Evolutionary conservation across 495 filamentous ascomycete genomes (phyloP).

Genomic region (Penicillium antarcticum): DNA sequence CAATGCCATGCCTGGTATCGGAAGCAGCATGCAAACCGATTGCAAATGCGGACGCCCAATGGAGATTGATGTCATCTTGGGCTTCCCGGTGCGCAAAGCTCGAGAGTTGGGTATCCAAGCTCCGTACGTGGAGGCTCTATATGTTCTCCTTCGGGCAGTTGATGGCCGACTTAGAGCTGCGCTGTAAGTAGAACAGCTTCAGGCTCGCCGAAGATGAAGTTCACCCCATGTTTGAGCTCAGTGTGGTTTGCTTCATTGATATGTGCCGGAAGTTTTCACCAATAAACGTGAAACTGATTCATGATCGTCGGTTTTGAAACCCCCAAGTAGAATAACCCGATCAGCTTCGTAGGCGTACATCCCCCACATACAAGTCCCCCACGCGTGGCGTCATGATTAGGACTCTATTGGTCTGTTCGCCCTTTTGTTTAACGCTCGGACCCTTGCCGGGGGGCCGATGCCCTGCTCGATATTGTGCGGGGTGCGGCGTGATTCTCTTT

Average conservation of each 20-base stretch:
- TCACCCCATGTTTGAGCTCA: too few species aligned
- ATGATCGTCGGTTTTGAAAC: too few species aligned
- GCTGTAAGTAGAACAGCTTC: not conserved
- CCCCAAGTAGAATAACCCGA: too few species aligned
- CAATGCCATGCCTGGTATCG: slow-evolving; percentile 36
- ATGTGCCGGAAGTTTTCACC: not conserved
- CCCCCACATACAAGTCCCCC: too few species aligned
- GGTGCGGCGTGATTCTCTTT: too few species aligned
- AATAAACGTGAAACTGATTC: not conserved
- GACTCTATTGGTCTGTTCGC: too few species aligned
- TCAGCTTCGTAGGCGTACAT: too few species aligned
- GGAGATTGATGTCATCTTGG: slow-evolving; percentile 57
- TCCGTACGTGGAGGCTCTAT: slow-evolving; percentile 47
- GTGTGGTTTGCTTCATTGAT: too few species aligned
- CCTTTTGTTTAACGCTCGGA: too few species aligned
- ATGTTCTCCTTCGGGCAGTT: slow-evolving; percentile 26
- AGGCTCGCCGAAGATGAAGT: not conserved
- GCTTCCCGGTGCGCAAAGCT: slow-evolving; percentile 47
- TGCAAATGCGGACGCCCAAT: slow-evolving; percentile 43
- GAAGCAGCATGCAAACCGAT: slow-evolving; percentile 56
- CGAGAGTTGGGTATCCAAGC: slow-evolving; percentile 45
- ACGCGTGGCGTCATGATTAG: too few species aligned
- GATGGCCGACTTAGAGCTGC: slow-evolving; percentile 20
- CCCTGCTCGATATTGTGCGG: too few species aligned
- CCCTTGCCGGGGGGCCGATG: too few species aligned